phyloP scores from a whole-genome alignment of 805 yeast species.

The Teunomyces pallodes region DNA sequence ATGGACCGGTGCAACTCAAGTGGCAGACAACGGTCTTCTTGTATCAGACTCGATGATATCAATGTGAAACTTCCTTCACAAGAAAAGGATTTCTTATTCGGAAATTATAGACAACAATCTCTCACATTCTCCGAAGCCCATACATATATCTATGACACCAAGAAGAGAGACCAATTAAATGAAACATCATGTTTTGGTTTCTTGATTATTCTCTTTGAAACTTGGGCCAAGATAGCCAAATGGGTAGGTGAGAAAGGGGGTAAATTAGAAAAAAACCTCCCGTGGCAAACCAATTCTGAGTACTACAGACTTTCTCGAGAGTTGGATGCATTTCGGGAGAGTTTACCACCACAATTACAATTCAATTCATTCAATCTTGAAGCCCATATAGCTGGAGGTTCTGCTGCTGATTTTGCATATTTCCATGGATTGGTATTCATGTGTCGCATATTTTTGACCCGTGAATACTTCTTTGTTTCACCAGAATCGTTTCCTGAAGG shows the following conservation, averaged over 20 bases:
- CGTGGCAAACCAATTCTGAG: conserved; percentile 27
- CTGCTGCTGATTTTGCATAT: conserved; percentile 33
- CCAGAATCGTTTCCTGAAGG: conserved; percentile 28
- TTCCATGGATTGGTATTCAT: conserved; percentile 30
- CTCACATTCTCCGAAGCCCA: conserved; percentile 14
- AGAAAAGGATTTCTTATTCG: conserved; percentile 30
- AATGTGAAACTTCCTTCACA: conserved; percentile 28
- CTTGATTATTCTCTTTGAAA: conserved; percentile 30
- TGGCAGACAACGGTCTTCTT: conserved; percentile 31
- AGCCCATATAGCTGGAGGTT: conserved; percentile 25
- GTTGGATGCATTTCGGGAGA: conserved; percentile 19
- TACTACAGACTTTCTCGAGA: conserved; percentile 22
- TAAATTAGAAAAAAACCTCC: conserved; percentile 23
- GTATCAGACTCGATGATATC: conserved; percentile 32
- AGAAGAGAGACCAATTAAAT: background rate
- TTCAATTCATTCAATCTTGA: conserved; percentile 23
- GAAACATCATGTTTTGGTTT: conserved; percentile 24
- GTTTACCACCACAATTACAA: conserved; percentile 23
- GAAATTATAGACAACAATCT: conserved; percentile 14
- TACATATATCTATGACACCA: conserved; percentile 8
- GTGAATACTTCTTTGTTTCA: conserved; percentile 34
- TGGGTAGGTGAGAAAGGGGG: conserved; percentile 39
- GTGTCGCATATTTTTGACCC: conserved; percentile 31
- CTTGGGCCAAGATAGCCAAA: conserved; percentile 37
- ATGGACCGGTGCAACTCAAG: conserved; percentile 41